phyloP scores from a whole-genome alignment of 2,329 filamentous ascomycete species.

The Aspergillus melleus region DNA sequence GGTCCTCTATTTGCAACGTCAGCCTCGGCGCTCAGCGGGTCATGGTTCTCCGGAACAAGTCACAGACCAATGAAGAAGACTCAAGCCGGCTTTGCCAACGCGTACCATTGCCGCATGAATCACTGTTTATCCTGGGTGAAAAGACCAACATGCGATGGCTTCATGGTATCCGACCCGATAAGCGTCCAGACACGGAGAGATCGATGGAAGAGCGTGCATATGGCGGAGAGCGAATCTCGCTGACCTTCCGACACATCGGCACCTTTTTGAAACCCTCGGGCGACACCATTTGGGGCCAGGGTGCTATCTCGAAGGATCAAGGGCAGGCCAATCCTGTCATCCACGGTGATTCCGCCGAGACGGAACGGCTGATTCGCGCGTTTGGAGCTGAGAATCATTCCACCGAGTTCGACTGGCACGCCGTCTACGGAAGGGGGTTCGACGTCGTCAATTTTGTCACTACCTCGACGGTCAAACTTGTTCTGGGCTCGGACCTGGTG shows the following conservation, averaged over 20 bases:
- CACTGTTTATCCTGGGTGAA: conserved; percentile 78
- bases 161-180: conserved; percentile 89
- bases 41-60: conserved; percentile 80
- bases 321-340: conserved; percentile 63
- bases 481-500: conserved; percentile 32
- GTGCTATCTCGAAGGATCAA: conserved; percentile 68
- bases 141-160: conserved; percentile 83
- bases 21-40: conserved; percentile 89
- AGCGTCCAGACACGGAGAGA: conserved; percentile 68
- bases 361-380: conserved; percentile 66
- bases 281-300: conserved; percentile 84
- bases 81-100: conserved; percentile 62
- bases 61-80: conserved; percentile 28
- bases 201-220: conserved; percentile 68
- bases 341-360: conserved; percentile 67
- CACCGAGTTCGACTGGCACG: conserved; percentile 69
- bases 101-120: conserved; percentile 80
- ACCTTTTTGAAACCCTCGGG: conserved; percentile 73
- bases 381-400: conserved; percentile 85
- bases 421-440: conserved; percentile 75
- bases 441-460: conserved; percentile 65
- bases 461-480: conserved; percentile 30
- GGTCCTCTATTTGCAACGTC: conserved; percentile 85
- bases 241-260: conserved; percentile 87
- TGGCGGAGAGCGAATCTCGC: conserved; percentile 75